Evolutionary conservation across 306 rosid species (phyloP), one percentile per base, ranked within the genome.

Genomic region (Casuarina equisetifolia): DNA sequence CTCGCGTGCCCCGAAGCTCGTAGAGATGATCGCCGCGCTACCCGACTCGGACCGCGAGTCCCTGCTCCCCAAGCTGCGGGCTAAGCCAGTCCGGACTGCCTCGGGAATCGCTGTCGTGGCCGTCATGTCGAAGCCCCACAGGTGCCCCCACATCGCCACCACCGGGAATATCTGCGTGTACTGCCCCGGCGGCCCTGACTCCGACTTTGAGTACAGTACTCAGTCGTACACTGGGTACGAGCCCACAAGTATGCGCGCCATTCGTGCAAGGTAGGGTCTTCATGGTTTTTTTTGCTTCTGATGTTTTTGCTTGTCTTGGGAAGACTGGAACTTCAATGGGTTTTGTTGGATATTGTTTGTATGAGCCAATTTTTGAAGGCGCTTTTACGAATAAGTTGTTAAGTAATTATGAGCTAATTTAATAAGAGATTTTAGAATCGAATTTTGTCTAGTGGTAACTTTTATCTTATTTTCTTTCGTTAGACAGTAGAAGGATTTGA

Each of bases 241-340:
- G 90, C 99, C 99, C 2, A 95, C 97, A 8, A 95, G 99, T 19
- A 95, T 95, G 99, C 91, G 99, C 6, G 99, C 99, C 11, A 95
- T 95, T 88, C 90, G 99, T 53, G 99, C 99, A 5, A 88, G 99
- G 99, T 91, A 64, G 5, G 85, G 58, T 78, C 73, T 6, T 50
- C 15, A 19, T 11, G 40, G 38, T 68, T 52, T 2, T 51, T 3
- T 64, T 2, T 12, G 9, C 54, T 40, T 19, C 50, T 39, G 6
- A 39, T 11, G 13, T 38, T 3, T 10, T 44, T 74, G 51, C 45
- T 9, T 20, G 5, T 54, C 19, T 70, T 40, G 36, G 6, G 35
- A n/a, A 17, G 9, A n/a, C 43, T 49, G 61, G 15, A 76, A 66
- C 58, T 38, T 5, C 58, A 38, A 58, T 75, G 12, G 9, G 57